phyloP scores from a whole-genome alignment of 108 stramenopile species.

The Cyclotella sp. region DNA sequence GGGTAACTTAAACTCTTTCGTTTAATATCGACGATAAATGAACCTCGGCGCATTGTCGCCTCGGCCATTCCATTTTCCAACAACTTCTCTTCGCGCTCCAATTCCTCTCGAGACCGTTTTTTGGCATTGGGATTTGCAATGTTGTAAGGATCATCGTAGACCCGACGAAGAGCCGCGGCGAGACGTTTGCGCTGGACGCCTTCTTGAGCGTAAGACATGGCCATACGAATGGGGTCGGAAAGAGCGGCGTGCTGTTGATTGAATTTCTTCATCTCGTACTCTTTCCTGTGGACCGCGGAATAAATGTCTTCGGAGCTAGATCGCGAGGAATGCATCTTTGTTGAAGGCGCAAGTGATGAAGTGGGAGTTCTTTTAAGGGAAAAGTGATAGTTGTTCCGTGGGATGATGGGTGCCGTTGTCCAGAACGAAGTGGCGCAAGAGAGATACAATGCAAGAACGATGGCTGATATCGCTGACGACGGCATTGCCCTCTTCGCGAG shows the following conservation, averaged over 20 bases:
- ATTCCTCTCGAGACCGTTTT: slow-evolving; percentile 38
- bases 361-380: background rate
- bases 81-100: slow-evolving; percentile 67
- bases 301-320: slow-evolving; percentile 72
- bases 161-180: slow-evolving; percentile 85
- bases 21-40: slow-evolving; percentile 90
- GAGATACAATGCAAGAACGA: slow-evolving; percentile 1
- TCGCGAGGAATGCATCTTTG: slow-evolving; percentile 26
- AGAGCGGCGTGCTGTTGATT: slow-evolving; percentile 71
- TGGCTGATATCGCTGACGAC: background rate
- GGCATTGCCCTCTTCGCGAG: background rate
- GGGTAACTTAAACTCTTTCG: slow-evolving; percentile 76
- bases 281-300: slow-evolving; percentile 88
- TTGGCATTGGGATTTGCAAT: slow-evolving; percentile 70
- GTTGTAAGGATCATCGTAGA: slow-evolving; percentile 81
- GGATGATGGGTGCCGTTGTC: background rate
- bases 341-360: background rate
- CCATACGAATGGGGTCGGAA: slow-evolving; percentile 88
- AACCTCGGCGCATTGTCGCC: slow-evolving; percentile 78
- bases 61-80: slow-evolving; percentile 75
- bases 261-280: slow-evolving; percentile 86
- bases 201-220: slow-evolving; percentile 86
- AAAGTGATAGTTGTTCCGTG: too few species aligned
- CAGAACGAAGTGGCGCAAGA: slow-evolving; percentile 1
- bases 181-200: slow-evolving; percentile 58